phyloP scores from a whole-genome alignment of 495 filamentous ascomycete species.

The Xylaria nigripes region DNA sequence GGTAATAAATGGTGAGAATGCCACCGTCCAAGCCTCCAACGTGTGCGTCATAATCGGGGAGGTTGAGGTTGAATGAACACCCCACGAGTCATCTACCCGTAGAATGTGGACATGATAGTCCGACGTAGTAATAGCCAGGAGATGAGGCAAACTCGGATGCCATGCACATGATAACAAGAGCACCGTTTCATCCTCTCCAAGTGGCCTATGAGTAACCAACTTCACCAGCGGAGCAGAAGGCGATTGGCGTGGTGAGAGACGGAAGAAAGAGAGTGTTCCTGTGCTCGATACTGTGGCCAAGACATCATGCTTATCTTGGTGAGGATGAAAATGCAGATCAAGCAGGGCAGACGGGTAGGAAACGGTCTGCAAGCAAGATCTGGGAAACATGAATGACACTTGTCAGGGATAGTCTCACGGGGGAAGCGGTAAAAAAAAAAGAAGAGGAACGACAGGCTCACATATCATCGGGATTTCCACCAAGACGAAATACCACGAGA shows the following conservation, averaged over 20 bases:
- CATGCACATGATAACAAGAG: conserved; percentile 67
- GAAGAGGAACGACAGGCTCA: conserved; percentile 31
- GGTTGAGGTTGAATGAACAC: conserved; percentile 14
- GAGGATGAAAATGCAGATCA: conserved; percentile 74
- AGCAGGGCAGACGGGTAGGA: conserved; percentile 63
- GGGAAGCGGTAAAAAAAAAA: background rate
- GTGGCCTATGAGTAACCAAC: conserved; percentile 23
- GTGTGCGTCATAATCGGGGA: conserved; percentile 34
- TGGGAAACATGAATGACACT: conserved; percentile 19
- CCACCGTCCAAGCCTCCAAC: conserved; percentile 62
- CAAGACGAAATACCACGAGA: conserved; percentile 55
- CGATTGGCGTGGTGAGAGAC: conserved; percentile 23
- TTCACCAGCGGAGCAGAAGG: conserved; percentile 22
- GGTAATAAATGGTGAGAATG: conserved; percentile 34
- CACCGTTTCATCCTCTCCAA: conserved; percentile 39
- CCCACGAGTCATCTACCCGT: conserved; percentile 23
- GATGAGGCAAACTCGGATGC: conserved; percentile 44
- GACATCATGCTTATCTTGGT: conserved; percentile 33
- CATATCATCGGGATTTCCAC: conserved; percentile 35
- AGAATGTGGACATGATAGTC: conserved; percentile 52
- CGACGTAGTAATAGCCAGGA: conserved; percentile 61
- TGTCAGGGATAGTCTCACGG: conserved; percentile 1
- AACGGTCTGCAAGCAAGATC: conserved; percentile 40
- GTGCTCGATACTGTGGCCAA: conserved; percentile 68
- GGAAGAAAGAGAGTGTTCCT: conserved; percentile 59